These are phyloP conservation scores for Cerrena zonata DNA, from an alignment of 1,284 basidiomycete species.

Conservation along the genomic window DNA sequence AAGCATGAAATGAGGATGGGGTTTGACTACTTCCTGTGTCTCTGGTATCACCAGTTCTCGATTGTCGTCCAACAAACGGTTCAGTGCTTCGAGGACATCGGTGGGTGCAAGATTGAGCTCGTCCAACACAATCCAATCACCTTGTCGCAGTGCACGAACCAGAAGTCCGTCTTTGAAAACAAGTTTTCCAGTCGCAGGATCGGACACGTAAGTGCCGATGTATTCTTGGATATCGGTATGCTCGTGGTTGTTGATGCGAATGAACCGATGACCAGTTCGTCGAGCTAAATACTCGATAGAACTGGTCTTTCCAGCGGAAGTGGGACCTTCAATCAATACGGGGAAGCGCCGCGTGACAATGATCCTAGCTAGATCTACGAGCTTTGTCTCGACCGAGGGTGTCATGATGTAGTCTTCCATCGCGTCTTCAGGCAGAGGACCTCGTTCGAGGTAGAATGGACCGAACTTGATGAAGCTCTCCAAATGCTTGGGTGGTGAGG, in stretches of 20 bases:
- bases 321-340: constrained; percentile 96
- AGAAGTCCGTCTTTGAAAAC: constrained; percentile 92
- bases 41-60: constrained; percentile 94
- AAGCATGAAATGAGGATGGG: constrained; percentile 95
- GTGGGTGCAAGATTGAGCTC: constrained; percentile 97
- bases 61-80: constrained; percentile 95
- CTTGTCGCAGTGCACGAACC: constrained; percentile 85
- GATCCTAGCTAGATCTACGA: constrained; percentile 88
- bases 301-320: constrained; percentile 95
- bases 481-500: constrained; percentile 46
- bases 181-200: constrained; percentile 85
- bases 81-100: constrained; percentile 95
- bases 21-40: constrained; percentile 89
- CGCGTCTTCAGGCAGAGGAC: constrained; percentile 59
- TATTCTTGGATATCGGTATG: constrained; percentile 99
- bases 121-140: constrained; percentile 98
- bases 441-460: constrained; percentile 84
- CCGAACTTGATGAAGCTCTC: constrained; percentile 80
- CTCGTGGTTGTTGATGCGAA: constrained; percentile 99
- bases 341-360: constrained; percentile 87
- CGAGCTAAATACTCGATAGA: constrained; percentile 93
- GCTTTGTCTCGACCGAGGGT: constrained; percentile 91
- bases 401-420: constrained; percentile 88
- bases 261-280: constrained; percentile 90
- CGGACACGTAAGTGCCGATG: constrained; percentile 93